A percentile compares a stretch with the other conserved stretches of the same genome.
These are phyloP conservation scores for Mycena citricolor DNA, from an alignment of 1,284 basidiomycete species.

Conservation along the genomic window DNA sequence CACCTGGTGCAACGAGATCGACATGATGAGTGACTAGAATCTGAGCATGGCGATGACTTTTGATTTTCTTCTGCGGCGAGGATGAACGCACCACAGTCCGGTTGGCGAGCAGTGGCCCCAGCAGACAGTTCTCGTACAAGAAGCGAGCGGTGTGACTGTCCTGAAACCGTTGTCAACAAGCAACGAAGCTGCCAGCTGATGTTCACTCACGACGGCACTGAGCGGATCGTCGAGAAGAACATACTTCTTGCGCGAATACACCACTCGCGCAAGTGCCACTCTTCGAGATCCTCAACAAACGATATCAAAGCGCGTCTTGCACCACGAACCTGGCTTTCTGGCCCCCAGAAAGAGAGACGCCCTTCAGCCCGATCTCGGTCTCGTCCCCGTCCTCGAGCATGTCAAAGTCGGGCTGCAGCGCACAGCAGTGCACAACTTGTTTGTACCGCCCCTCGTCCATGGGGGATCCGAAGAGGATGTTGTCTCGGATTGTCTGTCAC, in stretches of 20 bases:
- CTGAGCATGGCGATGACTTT: no score
- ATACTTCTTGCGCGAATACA: slow-evolving; percentile 65
- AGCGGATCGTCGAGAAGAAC: slow-evolving; percentile 73
- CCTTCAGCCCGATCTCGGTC: slow-evolving; percentile 47
- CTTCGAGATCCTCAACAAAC: slow-evolving; percentile 21
- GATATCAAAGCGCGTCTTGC: not conserved
- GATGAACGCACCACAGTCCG: slow-evolving; percentile 18
- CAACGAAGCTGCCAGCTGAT: no score
- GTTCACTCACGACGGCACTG: slow-evolving; percentile 57
- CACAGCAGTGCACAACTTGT: slow-evolving; percentile 54
- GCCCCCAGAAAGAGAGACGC: no score
- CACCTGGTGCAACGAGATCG: slow-evolving; percentile 17
- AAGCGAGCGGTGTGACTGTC: slow-evolving; percentile 75
- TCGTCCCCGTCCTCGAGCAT: slow-evolving; percentile 59
- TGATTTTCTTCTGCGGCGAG: no score
- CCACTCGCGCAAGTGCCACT: slow-evolving; percentile 64
- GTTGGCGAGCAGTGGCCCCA: slow-evolving; percentile 18
- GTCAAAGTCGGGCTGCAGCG: slow-evolving; percentile 50
- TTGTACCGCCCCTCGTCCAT: slow-evolving; percentile 62
- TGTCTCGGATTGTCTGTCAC: slow-evolving; percentile 41
- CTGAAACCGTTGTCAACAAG: slow-evolving; percentile 29
- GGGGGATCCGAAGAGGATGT: slow-evolving; percentile 71
- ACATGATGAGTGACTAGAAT: slow-evolving; percentile 21
- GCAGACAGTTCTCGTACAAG: slow-evolving; percentile 44
- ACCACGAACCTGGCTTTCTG: slow-evolving; percentile 36